A percentile compares a stretch with the other conserved stretches of the same genome.
Conservation (phyloP, 2,329 filamentous ascomycete genomes). For the Phyllosticta ampelicida region DNA sequence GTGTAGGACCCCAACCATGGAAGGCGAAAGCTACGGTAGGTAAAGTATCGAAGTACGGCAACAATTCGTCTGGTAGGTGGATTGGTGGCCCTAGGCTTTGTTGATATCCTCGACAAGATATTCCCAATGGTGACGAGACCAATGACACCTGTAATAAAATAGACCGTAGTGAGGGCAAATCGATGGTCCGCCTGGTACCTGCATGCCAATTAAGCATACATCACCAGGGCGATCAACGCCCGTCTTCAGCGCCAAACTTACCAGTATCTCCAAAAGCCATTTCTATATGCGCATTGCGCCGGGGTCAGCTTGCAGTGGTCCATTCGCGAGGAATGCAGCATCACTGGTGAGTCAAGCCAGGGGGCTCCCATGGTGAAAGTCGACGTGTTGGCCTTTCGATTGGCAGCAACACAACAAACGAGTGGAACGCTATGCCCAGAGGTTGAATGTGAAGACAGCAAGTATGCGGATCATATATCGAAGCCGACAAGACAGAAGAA, state of each 20-base stretch:
- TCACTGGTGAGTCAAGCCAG: slow-evolving; percentile 7
- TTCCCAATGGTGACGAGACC: slow-evolving; percentile 8
- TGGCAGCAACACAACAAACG: not conserved
- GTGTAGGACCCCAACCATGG: slow-evolving; percentile 18
- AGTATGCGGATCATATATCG: not conserved
- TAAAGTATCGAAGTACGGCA: slow-evolving; percentile 18
- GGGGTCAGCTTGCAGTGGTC: slow-evolving; percentile 6
- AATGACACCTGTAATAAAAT: slow-evolving; percentile 9
- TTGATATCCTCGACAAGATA: slow-evolving; percentile 1
- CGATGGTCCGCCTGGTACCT: slow-evolving; percentile 12
- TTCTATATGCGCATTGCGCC: slow-evolving; percentile 5
- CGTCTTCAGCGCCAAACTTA: not conserved
- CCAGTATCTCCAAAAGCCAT: slow-evolving; percentile 11
- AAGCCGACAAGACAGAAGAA: not conserved
- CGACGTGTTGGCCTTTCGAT: not conserved
- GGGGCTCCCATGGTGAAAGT: not conserved
- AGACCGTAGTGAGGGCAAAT: slow-evolving; percentile 9
- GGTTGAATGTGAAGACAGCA: not conserved
- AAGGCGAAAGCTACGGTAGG: slow-evolving; percentile 20
- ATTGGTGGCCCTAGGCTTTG: not conserved
- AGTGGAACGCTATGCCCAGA: not conserved
- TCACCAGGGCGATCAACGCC: not conserved
- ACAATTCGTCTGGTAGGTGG: not conserved
- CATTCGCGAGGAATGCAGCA: slow-evolving; percentile 10
- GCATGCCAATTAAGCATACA: not conserved